These are phyloP conservation scores for Apiospora saccharicola DNA, from an alignment of 2,329 filamentous ascomycete genomes.

Conservation along the genomic window DNA sequence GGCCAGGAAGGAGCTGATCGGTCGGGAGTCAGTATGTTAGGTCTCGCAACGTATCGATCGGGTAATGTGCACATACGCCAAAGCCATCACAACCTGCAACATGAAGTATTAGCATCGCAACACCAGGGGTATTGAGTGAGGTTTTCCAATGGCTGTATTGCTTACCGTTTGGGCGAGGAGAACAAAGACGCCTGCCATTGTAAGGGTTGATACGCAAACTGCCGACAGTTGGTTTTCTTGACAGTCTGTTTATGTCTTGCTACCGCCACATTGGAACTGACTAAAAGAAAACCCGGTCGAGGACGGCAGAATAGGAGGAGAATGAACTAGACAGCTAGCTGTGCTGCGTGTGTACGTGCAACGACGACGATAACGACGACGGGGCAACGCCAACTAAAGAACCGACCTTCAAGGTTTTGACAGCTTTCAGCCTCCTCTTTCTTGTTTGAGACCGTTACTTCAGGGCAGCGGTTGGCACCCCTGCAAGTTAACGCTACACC, in stretches of 20 bases:
- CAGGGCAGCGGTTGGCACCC: not conserved
- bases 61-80: slow-evolving; percentile 38
- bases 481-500: slow-evolving; percentile 8
- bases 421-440: slow-evolving; percentile 24
- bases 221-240: slow-evolving; percentile 10
- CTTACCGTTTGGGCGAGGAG: slow-evolving; percentile 45
- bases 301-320: slow-evolving; percentile 8
- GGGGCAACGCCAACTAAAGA: not conserved
- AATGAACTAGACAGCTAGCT: slow-evolving; percentile 2
- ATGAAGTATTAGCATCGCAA: not conserved
- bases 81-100: slow-evolving; percentile 45
- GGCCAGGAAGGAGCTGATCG: slow-evolving; percentile 80
- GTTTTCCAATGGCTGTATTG: not conserved
- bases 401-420: slow-evolving; percentile 14
- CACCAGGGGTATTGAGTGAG: not conserved
- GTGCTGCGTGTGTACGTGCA: slow-evolving; percentile 15
- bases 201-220: not conserved
- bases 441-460: slow-evolving; percentile 19
- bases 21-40: slow-evolving; percentile 5
- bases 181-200: slow-evolving; percentile 43
- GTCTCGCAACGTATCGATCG: not conserved
- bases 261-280: slow-evolving; percentile 22
- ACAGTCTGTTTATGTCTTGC: slow-evolving; percentile 3
- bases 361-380: slow-evolving; percentile 14
- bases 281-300: slow-evolving; percentile 3